Percentiles rank a stretch among this genome's conserved stretches.
Conservation (phyloP, 2,329 filamentous ascomycete genomes). For the Macrophomina phaseolina region DNA sequence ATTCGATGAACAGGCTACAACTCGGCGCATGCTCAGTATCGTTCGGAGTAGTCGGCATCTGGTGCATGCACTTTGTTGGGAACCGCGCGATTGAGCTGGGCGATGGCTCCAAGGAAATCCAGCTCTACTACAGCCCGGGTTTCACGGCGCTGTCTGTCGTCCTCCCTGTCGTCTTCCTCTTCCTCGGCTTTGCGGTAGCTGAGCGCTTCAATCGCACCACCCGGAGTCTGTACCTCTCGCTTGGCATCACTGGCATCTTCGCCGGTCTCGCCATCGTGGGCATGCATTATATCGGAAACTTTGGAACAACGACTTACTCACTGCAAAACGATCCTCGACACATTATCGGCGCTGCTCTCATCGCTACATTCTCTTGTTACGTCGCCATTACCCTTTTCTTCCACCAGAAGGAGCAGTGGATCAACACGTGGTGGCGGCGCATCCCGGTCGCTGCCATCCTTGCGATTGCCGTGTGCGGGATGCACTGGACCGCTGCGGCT, state of each 20-base stretch:
- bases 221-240: slow-evolving; percentile 37
- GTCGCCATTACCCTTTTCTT: slow-evolving; percentile 78
- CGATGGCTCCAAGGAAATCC: slow-evolving; percentile 63
- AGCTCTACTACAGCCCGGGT: slow-evolving; percentile 74
- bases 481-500: slow-evolving; percentile 83
- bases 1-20: slow-evolving; percentile 44
- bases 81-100: slow-evolving; percentile 78
- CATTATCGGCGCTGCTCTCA: slow-evolving; percentile 71
- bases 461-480: slow-evolving; percentile 77
- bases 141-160: slow-evolving; percentile 81
- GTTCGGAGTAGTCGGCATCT: slow-evolving; percentile 57
- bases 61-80: slow-evolving; percentile 77
- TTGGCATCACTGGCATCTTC: slow-evolving; percentile 67
- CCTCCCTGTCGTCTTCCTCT: slow-evolving; percentile 75
- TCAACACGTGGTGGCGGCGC: slow-evolving; percentile 78
- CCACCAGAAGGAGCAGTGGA: slow-evolving; percentile 76
- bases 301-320: slow-evolving; percentile 77
- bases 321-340: slow-evolving; percentile 66
- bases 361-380: slow-evolving; percentile 74
- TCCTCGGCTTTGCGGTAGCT: slow-evolving; percentile 73
- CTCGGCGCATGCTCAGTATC: slow-evolving; percentile 49
- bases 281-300: slow-evolving; percentile 90
- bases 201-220: slow-evolving; percentile 49
- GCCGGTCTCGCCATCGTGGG: slow-evolving; percentile 78
- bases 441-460: slow-evolving; percentile 69